A percentile compares a stretch with the other conserved stretches of the same genome.
phyloP scores from a whole-genome alignment of 2,329 filamentous ascomycete genomes.

The Colletotrichum lini region DNA sequence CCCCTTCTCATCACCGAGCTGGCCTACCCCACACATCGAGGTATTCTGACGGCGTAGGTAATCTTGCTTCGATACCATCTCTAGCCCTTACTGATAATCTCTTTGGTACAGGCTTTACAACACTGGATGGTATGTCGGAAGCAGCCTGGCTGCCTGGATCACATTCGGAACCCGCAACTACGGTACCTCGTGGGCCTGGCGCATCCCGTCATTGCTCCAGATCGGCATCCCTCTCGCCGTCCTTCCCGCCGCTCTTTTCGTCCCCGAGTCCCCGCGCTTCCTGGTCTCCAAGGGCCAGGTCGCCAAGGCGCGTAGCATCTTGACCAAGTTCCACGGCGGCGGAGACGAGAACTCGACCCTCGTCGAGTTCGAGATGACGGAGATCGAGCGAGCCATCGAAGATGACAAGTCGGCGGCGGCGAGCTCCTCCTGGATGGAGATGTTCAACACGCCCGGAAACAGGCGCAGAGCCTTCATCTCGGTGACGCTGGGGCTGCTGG shows the following conservation, averaged over 20 bases:
- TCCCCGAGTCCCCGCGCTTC: conserved; percentile 68
- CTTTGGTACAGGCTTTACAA: too few relatives aligned
- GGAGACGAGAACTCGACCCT: conserved; percentile 41
- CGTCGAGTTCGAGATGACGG: conserved; percentile 23
- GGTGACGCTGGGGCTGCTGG: conserved; percentile 42
- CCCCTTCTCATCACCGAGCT: too few relatives aligned
- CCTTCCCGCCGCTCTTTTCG: conserved; percentile 23
- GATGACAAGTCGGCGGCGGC: conserved; percentile 34
- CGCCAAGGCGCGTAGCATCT: conserved; percentile 56
- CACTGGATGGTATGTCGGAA: too few relatives aligned
- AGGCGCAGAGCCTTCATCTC: conserved; percentile 33
- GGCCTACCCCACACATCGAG: too few relatives aligned
- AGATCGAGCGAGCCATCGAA: conserved; percentile 36
- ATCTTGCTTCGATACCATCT: too few relatives aligned
- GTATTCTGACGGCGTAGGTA: too few relatives aligned
- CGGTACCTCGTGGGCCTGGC: conserved; percentile 29
- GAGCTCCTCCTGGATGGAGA: conserved; percentile 38
- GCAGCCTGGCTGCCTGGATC: conserved; percentile 39
- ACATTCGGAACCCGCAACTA: conserved; percentile 39
- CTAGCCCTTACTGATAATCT: too few relatives aligned
- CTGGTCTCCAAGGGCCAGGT: conserved; percentile 59
- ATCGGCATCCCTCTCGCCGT: conserved; percentile 31
- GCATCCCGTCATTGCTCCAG: conserved; percentile 27
- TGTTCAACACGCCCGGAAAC: conserved; percentile 43
- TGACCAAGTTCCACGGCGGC: conserved; percentile 49